phyloP scores from a whole-genome alignment of 78 protist genomes.

The Monosiga brevicollis region DNA sequence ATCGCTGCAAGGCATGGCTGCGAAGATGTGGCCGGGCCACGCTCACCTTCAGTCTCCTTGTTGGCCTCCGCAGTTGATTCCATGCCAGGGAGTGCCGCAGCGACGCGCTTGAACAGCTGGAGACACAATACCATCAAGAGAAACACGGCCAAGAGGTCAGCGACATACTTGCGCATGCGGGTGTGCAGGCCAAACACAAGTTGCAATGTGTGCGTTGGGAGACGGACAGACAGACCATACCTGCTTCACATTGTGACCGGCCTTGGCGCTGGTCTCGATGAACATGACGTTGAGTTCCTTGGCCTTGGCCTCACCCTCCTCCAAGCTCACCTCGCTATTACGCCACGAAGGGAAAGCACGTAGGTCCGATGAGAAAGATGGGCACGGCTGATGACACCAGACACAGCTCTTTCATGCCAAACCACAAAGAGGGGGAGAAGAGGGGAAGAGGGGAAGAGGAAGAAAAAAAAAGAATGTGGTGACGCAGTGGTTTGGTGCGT shows the following conservation, averaged over 20 bases:
- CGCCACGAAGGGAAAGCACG: no score
- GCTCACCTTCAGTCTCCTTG: no score
- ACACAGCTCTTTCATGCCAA: background rate
- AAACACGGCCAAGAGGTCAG: slow-evolving; percentile 81
- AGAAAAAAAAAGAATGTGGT: background rate
- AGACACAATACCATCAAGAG: no score
- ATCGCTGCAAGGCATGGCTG: no score
- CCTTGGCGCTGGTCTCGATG: slow-evolving; percentile 88
- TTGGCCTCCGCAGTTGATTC: background rate
- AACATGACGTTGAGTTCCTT: slow-evolving; percentile 73
- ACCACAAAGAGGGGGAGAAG: background rate
- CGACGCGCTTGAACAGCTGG: slow-evolving; percentile 37
- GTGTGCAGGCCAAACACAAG: background rate
- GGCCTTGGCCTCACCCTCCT: slow-evolving; percentile 92
- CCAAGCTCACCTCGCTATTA: slow-evolving; percentile 80
- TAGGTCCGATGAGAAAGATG: no score
- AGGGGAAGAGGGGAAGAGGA: background rate
- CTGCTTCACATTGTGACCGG: slow-evolving; percentile 76
- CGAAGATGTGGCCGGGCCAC: no score
- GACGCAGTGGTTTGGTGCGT: no score
- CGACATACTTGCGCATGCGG: slow-evolving; percentile 55
- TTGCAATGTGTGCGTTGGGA: background rate
- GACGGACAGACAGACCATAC: background rate
- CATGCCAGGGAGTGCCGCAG: slow-evolving; percentile 8
- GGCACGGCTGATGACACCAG: no score